phyloP scores from a whole-genome alignment of 2,329 filamentous ascomycete species.

The Dothistroma septosporum region DNA sequence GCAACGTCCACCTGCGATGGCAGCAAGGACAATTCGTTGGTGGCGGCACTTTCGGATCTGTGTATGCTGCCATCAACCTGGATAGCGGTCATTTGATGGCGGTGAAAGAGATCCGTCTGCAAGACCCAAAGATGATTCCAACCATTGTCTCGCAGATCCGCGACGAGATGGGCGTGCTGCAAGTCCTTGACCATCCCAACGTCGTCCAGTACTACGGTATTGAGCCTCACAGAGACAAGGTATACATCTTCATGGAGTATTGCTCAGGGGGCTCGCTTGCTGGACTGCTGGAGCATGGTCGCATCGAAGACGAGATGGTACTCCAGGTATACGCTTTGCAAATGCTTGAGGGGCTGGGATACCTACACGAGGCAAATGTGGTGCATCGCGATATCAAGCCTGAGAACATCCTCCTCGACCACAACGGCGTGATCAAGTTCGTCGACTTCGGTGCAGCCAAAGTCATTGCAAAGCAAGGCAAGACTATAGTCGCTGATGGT shows the following conservation, averaged over 20 bases:
- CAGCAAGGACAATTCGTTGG: constrained; percentile 98
- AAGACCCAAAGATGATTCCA: constrained; percentile 93
- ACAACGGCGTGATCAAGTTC: constrained; percentile 98
- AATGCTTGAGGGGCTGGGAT: constrained; percentile 87
- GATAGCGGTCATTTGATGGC: constrained; percentile 97
- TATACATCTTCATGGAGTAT: constrained; percentile 99
- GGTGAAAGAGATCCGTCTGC: constrained; percentile 95
- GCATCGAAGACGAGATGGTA: constrained; percentile 95
- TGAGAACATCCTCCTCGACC: constrained; percentile 92
- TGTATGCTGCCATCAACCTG: constrained; percentile 95
- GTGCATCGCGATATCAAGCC: constrained; percentile 97
- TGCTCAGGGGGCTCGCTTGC: constrained; percentile 93
- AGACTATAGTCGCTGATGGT: constrained; percentile 65
- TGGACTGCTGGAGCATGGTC: constrained; percentile 83
- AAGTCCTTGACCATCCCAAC: constrained; percentile 94
- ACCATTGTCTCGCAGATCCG: constrained; percentile 89
- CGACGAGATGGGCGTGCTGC: constrained; percentile 94
- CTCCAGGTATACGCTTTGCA: constrained; percentile 96
- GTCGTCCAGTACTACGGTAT: constrained; percentile 98
- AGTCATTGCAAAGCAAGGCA: constrained; percentile 88
- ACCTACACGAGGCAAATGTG: constrained; percentile 86
- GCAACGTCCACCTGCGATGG: constrained; percentile 94
- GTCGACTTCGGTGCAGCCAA: constrained; percentile 98
- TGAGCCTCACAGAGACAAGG: constrained; percentile 94
- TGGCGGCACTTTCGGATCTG: constrained; percentile 93